These are phyloP conservation scores for Vigna trinervia DNA, from an alignment of 306 rosid genomes.

Conservation along the genomic window DNA sequence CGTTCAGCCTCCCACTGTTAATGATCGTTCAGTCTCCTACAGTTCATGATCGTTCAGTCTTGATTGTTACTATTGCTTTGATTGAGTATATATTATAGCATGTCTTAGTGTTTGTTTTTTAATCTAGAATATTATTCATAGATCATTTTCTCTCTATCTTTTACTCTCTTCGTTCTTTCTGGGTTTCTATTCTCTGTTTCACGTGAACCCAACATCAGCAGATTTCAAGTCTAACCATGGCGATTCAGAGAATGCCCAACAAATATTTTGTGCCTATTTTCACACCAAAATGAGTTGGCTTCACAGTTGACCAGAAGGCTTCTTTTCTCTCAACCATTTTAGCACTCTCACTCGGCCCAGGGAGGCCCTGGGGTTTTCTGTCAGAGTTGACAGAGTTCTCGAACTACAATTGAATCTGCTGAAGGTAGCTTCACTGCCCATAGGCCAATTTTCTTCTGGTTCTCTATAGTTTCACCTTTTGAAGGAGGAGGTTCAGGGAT, in stretches of 20 bases:
- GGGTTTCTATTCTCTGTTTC: no score
- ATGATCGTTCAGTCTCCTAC: no score
- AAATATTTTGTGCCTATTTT: conserved; percentile 75
- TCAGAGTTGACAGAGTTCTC: conserved; percentile 73
- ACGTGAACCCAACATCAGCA: not conserved
- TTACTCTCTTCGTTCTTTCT: no score
- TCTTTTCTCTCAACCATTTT: conserved; percentile 60
- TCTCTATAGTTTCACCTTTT: conserved; percentile 65
- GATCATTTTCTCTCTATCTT: no score
- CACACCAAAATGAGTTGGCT: conserved; percentile 88
- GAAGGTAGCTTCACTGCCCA: conserved; percentile 84
- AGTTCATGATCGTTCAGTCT: no score
- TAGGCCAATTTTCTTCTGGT: conserved; percentile 76
- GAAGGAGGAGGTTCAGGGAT: conserved; percentile 81
- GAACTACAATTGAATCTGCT: conserved; percentile 82
- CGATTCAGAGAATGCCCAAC: conserved; percentile 59
- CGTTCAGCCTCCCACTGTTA: no score
- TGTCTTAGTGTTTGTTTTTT: no score
- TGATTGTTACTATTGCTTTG: no score
- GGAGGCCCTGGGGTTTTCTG: conserved; percentile 75
- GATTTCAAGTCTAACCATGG: conserved; percentile 40
- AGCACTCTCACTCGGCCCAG: conserved; percentile 61
- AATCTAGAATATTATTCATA: no score
- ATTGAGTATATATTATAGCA: no score
- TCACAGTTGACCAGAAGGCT: conserved; percentile 78